Base-by-base conservation (phyloP, 177 flowering plant species). In the Vitis hybrid region DNA sequence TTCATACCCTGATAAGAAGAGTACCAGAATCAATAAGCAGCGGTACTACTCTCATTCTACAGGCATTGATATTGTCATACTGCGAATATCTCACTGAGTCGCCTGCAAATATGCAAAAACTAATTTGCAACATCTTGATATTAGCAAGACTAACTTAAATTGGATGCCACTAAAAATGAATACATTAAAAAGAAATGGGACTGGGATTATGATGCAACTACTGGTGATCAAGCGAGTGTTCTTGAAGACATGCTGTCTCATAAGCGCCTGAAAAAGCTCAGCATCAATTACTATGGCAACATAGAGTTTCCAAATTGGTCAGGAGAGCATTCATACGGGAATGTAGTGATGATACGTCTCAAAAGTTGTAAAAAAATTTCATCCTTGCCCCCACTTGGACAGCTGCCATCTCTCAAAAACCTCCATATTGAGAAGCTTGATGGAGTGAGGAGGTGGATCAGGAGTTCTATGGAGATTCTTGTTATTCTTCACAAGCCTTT, bases 21-120 rank as follows among this genome's bases (percentile, higher is more conserved):
- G 51, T 82, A 13, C 84, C 84, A 3, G 72, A 67, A 5, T 69
- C 80, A 3, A 18, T 76, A 0, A 24, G 72, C 17, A 14, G 30
- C 0, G 18, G 71, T 2, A 9, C 65, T 85, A 62, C 82, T 3
- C 64, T 70, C 64, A 74, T 82, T 65, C 67, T 82, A 40, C 79
- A 79, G 46, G 74, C 79, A 11, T 69, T 85, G 56, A 11, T 66
- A 13, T 49, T 84, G 46, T 2, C 13, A 7, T 6, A 68, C 3
- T 84, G 87, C 27, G 2, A 1, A 2, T 5, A 2, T 15, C 75
- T 84, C 51, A 49, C 3, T 2, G 54, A 74, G 67, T 62, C 78
- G 30, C 80, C 80, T 1, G 4, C 17, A 3, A 55, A 68, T 5
- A n/a, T 80, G 19, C 70, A 62, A 27, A 27, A 27, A 27, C 30